Evolutionary conservation across 768 basidiomycete species (phyloP).

Genomic region (Rhodotorula diobovata): DNA sequence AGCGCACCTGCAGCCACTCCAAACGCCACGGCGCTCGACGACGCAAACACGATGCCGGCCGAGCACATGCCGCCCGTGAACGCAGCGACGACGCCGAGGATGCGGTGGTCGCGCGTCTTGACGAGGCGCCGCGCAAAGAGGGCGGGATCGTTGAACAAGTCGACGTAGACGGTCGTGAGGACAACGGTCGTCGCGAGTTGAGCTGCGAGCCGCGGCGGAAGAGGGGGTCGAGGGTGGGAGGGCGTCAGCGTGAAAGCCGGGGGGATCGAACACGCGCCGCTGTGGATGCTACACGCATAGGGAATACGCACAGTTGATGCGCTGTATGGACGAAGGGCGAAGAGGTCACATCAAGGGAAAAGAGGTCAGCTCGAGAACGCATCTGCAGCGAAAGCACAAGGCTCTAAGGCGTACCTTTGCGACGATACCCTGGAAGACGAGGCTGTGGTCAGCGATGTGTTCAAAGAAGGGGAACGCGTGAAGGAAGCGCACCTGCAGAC

Average conservation of each 20-base stretch:
- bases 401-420: slow-evolving; percentile 53
- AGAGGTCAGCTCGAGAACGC: neutral
- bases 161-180: slow-evolving; percentile 69
- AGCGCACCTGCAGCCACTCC: slow-evolving; percentile 16
- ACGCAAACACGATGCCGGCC: slow-evolving; percentile 25
- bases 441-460: neutral
- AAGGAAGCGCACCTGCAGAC: slow-evolving; percentile 59
- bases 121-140: slow-evolving; percentile 61
- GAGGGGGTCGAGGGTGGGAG: slow-evolving; percentile 34
- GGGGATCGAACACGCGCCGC: too few species aligned
- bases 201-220: slow-evolving; percentile 38
- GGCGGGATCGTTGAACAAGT: slow-evolving; percentile 73
- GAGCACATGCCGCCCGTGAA: slow-evolving; percentile 67
- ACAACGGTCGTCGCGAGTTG: slow-evolving; percentile 41
- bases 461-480: neutral
- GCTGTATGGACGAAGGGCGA: too few species aligned
- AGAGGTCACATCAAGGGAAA: too few species aligned
- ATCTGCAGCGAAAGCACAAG: neutral
- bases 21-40: slow-evolving; percentile 32
- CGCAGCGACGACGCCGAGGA: slow-evolving; percentile 58
- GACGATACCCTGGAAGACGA: slow-evolving; percentile 60
- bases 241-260: slow-evolving; percentile 44
- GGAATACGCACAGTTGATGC: neutral
- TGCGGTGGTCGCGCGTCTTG: slow-evolving; percentile 64
- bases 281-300: too few species aligned